Conservation (phyloP, 2,329 filamentous ascomycete species). For the Xylariaceae sp. region DNA sequence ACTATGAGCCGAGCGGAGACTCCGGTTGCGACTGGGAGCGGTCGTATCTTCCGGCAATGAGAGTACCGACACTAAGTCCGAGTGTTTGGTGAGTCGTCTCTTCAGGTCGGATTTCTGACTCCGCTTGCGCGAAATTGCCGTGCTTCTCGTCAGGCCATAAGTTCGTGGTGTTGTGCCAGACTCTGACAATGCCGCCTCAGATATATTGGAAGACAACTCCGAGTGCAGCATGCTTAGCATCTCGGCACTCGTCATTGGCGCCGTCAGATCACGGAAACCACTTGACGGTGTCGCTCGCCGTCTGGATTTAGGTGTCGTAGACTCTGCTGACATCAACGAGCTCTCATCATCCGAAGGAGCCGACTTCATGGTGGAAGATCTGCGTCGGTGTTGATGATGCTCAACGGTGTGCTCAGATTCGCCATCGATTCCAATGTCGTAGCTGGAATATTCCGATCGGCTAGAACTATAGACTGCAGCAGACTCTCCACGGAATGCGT, state of each 20-base stretch:
- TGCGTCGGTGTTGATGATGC: conserved; percentile 26
- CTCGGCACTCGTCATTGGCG: conserved; percentile 49
- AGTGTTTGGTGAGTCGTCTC: conserved; percentile 80
- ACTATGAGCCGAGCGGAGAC: conserved; percentile 71
- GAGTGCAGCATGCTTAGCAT: conserved; percentile 42
- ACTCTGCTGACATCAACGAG: conserved; percentile 31
- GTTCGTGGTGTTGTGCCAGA: conserved; percentile 48
- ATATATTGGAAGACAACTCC: conserved; percentile 46
- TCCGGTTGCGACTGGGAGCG: conserved; percentile 57
- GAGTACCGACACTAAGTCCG: conserved; percentile 87
- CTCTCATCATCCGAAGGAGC: conserved; percentile 33
- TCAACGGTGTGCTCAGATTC: conserved; percentile 29
- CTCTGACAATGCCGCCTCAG: conserved; percentile 50
- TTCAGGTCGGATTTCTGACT: conserved; percentile 55
- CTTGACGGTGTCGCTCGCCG: conserved; percentile 49
- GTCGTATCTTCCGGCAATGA: conserved; percentile 60
- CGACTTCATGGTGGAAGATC: conserved; percentile 32
- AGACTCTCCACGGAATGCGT: conserved; percentile 60
- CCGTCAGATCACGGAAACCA: conserved; percentile 52
- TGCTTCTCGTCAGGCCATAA: conserved; percentile 44
- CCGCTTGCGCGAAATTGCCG: conserved; percentile 41
- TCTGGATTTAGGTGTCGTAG: conserved; percentile 21
- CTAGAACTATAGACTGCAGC: conserved; percentile 39
- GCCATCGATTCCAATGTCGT: conserved; percentile 36
- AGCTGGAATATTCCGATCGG: conserved; percentile 45